Evolutionary conservation across 768 basidiomycete genomes (phyloP).

Genomic region (Exsudoporus frostii): DNA sequence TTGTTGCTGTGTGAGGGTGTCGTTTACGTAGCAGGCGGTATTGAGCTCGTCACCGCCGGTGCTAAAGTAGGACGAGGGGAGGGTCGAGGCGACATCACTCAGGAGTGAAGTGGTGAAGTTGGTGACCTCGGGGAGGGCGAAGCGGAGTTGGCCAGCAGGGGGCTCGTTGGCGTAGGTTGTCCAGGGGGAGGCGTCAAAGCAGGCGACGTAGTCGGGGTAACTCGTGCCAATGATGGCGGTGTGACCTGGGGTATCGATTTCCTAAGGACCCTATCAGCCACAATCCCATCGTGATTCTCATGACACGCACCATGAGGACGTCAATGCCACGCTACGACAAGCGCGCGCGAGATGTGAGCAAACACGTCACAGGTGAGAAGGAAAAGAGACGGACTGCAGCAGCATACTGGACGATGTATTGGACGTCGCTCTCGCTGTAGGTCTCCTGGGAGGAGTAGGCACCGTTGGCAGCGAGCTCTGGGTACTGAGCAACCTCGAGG

Average conservation of each 20-base stretch:
- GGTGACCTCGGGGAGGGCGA: slow-evolving; percentile 57
- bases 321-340: slow-evolving; percentile 64
- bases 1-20: slow-evolving; percentile 54
- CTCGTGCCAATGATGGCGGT: slow-evolving; percentile 60
- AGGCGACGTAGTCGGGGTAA: slow-evolving; percentile 75
- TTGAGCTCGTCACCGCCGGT: slow-evolving; percentile 87
- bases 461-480: slow-evolving; percentile 57
- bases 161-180: slow-evolving; percentile 64
- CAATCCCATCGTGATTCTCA: background rate
- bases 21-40: slow-evolving; percentile 58
- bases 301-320: slow-evolving; percentile 46
- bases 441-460: slow-evolving; percentile 58
- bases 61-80: slow-evolving; percentile 63
- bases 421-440: slow-evolving; percentile 56
- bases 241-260: slow-evolving; percentile 85
- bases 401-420: slow-evolving; percentile 63
- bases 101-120: slow-evolving; percentile 59
- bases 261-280: slow-evolving; percentile 35
- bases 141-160: slow-evolving; percentile 78
- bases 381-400: slow-evolving; percentile 50
- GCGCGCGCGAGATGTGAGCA: slow-evolving; percentile 7
- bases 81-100: slow-evolving; percentile 44
- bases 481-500: slow-evolving; percentile 56
- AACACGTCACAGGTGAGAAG: background rate
- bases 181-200: slow-evolving; percentile 57